Base-by-base conservation (phyloP, 139 green algal species). In the Parachlorella kessleri region DNA sequence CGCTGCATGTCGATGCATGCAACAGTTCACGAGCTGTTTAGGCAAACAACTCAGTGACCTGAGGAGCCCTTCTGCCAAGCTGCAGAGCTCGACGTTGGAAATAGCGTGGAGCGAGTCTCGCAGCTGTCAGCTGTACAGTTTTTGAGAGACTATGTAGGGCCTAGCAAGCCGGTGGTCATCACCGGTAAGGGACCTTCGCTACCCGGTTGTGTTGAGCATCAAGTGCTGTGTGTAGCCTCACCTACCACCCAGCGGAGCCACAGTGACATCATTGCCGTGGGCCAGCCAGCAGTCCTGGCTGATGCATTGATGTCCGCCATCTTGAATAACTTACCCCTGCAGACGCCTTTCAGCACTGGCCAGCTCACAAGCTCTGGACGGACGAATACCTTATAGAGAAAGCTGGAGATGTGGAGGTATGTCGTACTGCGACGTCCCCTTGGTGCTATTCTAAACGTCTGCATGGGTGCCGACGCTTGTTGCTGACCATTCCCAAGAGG, bases 1-100 rank as follows among this genome's bases (percentile, higher is more conserved):
- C n/a, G n/a, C n/a, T n/a, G n/a, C n/a, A n/a, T n/a, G n/a, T n/a
- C n/a, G n/a, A n/a, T n/a, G n/a, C n/a, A n/a, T n/a, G n/a, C n/a
- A n/a, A n/a, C n/a, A n/a, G n/a, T n/a, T n/a, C n/a, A n/a, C n/a
- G n/a, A n/a, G n/a, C n/a, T n/a, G n/a, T n/a, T n/a, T n/a, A n/a
- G n/a, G n/a, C n/a, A n/a, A n/a, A n/a, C n/a, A n/a, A n/a, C n/a
- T n/a, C n/a, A n/a, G n/a, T n/a, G n/a, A n/a, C n/a, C n/a, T n/a
- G n/a, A n/a, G n/a, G n/a, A n/a, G n/a, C n/a, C n/a, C n/a, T n/a
- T n/a, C n/a, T n/a, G n/a, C n/a, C n/a, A n/a, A n/a, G n/a, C n/a
- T n/a, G 75, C 68, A 82, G 81, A 86, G 35, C 70, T 82, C n/a
- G 76, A 77, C n/a, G 39, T 86, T 3, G 81, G 81, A 3, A 55